Evolutionary conservation across 768 basidiomycete genomes (phyloP).

Genomic region (Suillus decipiens): DNA sequence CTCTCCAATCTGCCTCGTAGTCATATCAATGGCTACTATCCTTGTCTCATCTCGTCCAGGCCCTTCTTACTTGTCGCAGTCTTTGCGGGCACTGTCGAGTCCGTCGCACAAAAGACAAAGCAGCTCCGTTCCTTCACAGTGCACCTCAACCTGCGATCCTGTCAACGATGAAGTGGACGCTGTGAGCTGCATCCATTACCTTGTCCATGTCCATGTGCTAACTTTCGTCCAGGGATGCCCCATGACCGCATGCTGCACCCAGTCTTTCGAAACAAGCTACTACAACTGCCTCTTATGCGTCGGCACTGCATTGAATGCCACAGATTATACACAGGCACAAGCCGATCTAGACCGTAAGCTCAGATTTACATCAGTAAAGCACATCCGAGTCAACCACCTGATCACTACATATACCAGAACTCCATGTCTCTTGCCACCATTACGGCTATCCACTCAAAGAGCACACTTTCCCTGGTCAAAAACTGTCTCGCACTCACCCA

Average conservation of each 20-base stretch:
- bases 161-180: constrained; percentile 25
- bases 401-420: constrained; percentile 15
- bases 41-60: constrained; percentile 9
- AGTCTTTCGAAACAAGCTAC: constrained; percentile 39
- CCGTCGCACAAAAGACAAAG: constrained; percentile 20
- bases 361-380: not conserved
- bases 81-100: constrained; percentile 8
- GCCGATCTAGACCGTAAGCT: constrained; percentile 37
- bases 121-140: constrained; percentile 24
- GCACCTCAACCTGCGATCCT: constrained; percentile 24
- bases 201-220: constrained; percentile 11
- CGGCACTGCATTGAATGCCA: constrained; percentile 26
- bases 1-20: not conserved
- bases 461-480: constrained; percentile 31
- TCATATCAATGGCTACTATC: constrained; percentile 12
- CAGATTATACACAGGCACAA: constrained; percentile 34
- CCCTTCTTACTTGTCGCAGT: constrained; percentile 9
- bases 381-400: not conserved
- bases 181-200: constrained; percentile 18
- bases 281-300: constrained; percentile 46
- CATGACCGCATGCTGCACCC: constrained; percentile 39
- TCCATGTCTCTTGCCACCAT: constrained; percentile 28
- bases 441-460: constrained; percentile 25
- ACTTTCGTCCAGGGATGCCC: constrained; percentile 28
- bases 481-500: constrained; percentile 15